A percentile compares a stretch with the other conserved stretches of the same genome.
Conservation (phyloP, 2,329 filamentous ascomycete species). For the Fusarium vanettenii region DNA sequence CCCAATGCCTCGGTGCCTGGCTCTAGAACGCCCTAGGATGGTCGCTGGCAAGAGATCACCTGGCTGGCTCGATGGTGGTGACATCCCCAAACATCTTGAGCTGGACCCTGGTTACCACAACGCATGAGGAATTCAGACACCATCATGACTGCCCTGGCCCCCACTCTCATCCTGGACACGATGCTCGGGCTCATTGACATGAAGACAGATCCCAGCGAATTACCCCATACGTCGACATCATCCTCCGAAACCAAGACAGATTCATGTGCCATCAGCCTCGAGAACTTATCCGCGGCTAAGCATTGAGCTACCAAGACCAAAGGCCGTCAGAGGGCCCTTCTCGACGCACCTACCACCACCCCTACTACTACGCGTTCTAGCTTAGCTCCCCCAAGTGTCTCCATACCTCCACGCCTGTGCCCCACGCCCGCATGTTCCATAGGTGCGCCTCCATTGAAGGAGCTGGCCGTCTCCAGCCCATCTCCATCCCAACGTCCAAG, state of each 20-base stretch:
- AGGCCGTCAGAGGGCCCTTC: background rate
- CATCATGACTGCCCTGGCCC: background rate
- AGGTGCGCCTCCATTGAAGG: slow-evolving; percentile 37
- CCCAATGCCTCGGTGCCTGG: background rate
- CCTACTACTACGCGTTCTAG: slow-evolving; percentile 17
- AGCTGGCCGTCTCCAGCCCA: slow-evolving; percentile 10
- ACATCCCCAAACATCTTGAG: background rate
- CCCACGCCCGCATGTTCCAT: slow-evolving; percentile 25
- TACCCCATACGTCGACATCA: background rate
- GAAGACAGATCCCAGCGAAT: background rate
- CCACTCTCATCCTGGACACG: background rate
- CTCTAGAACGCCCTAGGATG: background rate
- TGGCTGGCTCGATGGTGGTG: background rate
- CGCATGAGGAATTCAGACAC: background rate
- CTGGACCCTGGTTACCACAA: background rate
- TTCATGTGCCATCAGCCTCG: slow-evolving; percentile 1
- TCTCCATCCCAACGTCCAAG: slow-evolving; percentile 6
- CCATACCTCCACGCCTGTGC: slow-evolving; percentile 21
- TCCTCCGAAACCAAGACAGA: slow-evolving; percentile 13
- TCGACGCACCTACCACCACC: slow-evolving; percentile 18
- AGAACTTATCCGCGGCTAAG: slow-evolving; percentile 34
- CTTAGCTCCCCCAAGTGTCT: slow-evolving; percentile 18
- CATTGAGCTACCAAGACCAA: slow-evolving; percentile 17
- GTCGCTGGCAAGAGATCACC: background rate
- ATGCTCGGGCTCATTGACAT: background rate